These are phyloP conservation scores for Penicillium sp. DNA, from an alignment of 2,329 filamentous ascomycete species.

Conservation along the genomic window DNA sequence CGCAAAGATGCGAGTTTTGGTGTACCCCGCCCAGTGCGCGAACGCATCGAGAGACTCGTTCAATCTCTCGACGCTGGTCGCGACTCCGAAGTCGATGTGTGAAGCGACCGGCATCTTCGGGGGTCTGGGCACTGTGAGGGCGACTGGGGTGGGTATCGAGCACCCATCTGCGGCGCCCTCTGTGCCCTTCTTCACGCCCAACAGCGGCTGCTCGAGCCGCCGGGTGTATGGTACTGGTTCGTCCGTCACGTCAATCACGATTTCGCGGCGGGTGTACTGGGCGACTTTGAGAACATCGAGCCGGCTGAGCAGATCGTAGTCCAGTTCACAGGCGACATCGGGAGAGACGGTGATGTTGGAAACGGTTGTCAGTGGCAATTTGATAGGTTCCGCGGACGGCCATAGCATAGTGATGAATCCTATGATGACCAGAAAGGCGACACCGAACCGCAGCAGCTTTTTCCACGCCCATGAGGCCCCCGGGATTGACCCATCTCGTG, in stretches of 20 bases:
- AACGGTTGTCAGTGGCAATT: conserved; percentile 13
- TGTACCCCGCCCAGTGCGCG: conserved; percentile 57
- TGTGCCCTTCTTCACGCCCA: conserved; percentile 12
- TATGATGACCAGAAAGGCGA: conserved; percentile 26
- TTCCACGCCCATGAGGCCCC: conserved; percentile 35
- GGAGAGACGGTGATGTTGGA: conserved; percentile 34
- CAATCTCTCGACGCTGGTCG: conserved; percentile 55
- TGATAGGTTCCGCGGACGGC: conserved; percentile 22
- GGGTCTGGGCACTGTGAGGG: conserved; percentile 50
- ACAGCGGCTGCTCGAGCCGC: conserved; percentile 28
- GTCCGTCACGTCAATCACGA: conserved; percentile 24
- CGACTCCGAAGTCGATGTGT: conserved; percentile 60
- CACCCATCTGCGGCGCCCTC: conserved; percentile 32
- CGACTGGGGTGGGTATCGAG: conserved; percentile 48
- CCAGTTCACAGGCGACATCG: conserved; percentile 30
- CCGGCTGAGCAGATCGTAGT: conserved; percentile 25
- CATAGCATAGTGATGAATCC: conserved; percentile 30
- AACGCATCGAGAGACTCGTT: conserved; percentile 54
- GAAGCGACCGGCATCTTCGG: conserved; percentile 47
- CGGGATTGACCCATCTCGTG: conserved; percentile 25
- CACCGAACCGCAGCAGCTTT: conserved; percentile 31
- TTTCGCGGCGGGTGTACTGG: conserved; percentile 34
- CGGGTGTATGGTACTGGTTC: conserved; percentile 30
- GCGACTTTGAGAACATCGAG: conserved; percentile 30
- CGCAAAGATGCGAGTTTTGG: conserved; percentile 55